Conservation (phyloP, 2,329 filamentous ascomycete genomes). For the Nemania sp. region DNA sequence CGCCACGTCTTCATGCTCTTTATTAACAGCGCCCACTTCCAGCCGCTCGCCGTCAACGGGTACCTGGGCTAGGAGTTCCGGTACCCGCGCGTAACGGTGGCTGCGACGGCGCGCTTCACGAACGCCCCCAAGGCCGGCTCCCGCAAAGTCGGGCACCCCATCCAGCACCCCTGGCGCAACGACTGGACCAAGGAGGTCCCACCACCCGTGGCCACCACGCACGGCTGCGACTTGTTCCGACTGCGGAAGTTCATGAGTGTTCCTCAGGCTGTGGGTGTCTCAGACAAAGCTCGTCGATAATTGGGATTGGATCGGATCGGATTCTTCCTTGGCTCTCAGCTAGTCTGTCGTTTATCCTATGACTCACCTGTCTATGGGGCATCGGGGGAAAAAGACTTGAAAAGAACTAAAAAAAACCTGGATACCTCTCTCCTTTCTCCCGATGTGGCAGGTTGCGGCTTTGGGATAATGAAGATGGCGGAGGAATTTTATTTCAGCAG, state of each 20-base stretch:
- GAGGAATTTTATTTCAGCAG: not conserved
- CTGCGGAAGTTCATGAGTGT: conserved; percentile 10
- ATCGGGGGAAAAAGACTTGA: no score
- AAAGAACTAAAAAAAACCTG: no score
- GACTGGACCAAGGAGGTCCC: conserved; percentile 33
- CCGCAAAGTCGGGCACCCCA: conserved; percentile 5
- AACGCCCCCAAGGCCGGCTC: conserved; percentile 29
- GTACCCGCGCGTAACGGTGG: conserved; percentile 39
- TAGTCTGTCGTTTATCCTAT: no score
- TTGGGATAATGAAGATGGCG: not conserved
- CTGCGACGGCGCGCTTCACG: conserved; percentile 29
- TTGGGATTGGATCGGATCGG: no score
- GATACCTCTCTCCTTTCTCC: no score
- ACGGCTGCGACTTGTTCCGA: conserved; percentile 29
- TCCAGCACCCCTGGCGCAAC: conserved; percentile 35
- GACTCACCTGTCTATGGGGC: no score
- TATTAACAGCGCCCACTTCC: conserved; percentile 36
- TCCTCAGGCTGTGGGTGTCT: not conserved
- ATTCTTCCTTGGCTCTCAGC: no score
- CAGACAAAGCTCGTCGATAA: not conserved
- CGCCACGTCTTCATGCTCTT: conserved; percentile 42
- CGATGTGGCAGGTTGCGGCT: not conserved
- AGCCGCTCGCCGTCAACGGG: conserved; percentile 42
- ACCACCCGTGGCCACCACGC: conserved; percentile 29
- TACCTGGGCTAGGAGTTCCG: conserved; percentile 41